A percentile compares a stretch with the other conserved stretches of the same genome.
Evolutionary conservation across 139 green algal genomes (phyloP).

Genomic region (Picochlorum sp.): DNA sequence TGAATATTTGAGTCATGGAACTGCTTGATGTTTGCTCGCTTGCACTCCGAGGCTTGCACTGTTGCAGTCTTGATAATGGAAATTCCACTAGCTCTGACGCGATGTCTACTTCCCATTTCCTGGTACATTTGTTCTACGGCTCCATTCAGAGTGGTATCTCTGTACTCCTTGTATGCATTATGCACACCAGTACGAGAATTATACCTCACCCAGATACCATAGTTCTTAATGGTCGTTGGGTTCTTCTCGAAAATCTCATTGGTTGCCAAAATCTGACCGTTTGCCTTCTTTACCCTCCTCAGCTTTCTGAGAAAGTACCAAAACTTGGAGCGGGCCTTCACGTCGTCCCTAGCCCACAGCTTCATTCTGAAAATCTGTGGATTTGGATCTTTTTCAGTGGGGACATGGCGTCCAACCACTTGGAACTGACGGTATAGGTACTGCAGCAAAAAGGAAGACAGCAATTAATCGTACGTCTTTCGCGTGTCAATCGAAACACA

Average conservation of each 20-base stretch:
- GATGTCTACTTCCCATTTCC: constrained; percentile 95
- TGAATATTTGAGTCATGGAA: constrained; percentile 93
- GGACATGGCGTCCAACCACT: constrained; percentile 92
- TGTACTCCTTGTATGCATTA: constrained; percentile 99
- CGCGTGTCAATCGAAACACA: too few species aligned
- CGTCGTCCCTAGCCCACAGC: constrained; percentile 89
- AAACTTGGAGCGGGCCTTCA: constrained; percentile 95
- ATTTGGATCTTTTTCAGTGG: constrained; percentile 70
- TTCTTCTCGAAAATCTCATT: constrained; percentile 98
- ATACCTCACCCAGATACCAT: constrained; percentile 97
- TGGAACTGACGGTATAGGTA: constrained; percentile 98
- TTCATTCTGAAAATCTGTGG: constrained; percentile 98
- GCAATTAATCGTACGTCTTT: too few species aligned
- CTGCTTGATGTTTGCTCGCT: constrained; percentile 84
- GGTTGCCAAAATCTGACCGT: constrained; percentile 92
- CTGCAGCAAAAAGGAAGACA: constrained; percentile 26
- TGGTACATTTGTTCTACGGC: constrained; percentile 91
- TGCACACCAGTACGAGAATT: constrained; percentile 88
- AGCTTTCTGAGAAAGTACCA: constrained; percentile 99
- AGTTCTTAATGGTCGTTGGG: constrained; percentile 97
- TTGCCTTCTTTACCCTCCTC: constrained; percentile 97
- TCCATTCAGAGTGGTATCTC: constrained; percentile 95
- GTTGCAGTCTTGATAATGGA: constrained; percentile 95
- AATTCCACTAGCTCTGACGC: constrained; percentile 67
- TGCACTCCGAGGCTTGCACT: constrained; percentile 64